A percentile compares a stretch with the other conserved stretches of the same genome.
phyloP scores from a whole-genome alignment of 2,329 filamentous ascomycete genomes.

The Pestalotiopsis sp. region DNA sequence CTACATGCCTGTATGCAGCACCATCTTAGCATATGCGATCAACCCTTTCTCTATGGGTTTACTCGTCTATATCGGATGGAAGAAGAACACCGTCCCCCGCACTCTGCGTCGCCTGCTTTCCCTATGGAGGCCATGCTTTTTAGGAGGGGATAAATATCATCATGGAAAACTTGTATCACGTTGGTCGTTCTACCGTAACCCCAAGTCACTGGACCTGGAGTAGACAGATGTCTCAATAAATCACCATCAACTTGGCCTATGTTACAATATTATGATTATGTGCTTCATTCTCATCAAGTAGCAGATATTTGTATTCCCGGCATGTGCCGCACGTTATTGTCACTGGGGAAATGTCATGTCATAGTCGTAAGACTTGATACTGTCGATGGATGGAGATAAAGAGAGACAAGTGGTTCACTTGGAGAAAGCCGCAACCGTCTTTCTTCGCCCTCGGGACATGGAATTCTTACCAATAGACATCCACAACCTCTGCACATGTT shows the following conservation, averaged over 20 bases:
- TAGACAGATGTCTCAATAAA: neutral
- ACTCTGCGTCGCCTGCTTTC: slow-evolving; percentile 57
- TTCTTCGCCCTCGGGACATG: neutral
- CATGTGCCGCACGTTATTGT: neutral
- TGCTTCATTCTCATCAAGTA: neutral
- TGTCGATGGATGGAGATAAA: neutral
- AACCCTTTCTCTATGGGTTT: slow-evolving; percentile 51
- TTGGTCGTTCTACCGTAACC: neutral
- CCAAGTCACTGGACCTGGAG: neutral
- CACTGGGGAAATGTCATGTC: neutral
- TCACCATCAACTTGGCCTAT: neutral
- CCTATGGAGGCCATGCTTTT: slow-evolving; percentile 49
- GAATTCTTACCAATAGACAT: neutral
- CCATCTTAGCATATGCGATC: slow-evolving; percentile 61
- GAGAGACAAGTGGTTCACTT: neutral
- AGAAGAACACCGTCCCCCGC: slow-evolving; percentile 51
- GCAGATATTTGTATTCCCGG: neutral
- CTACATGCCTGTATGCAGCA: slow-evolving; percentile 11
- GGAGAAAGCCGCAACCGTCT: neutral
- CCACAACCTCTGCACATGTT: neutral
- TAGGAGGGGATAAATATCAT: slow-evolving; percentile 44
- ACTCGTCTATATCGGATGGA: slow-evolving; percentile 58
- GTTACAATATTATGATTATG: neutral
- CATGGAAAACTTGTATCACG: neutral
- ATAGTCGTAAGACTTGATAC: slow-evolving; percentile 1